Evolutionary conservation across 805 yeast species (phyloP).

Genomic region (Metschnikowia dekortorum): DNA sequence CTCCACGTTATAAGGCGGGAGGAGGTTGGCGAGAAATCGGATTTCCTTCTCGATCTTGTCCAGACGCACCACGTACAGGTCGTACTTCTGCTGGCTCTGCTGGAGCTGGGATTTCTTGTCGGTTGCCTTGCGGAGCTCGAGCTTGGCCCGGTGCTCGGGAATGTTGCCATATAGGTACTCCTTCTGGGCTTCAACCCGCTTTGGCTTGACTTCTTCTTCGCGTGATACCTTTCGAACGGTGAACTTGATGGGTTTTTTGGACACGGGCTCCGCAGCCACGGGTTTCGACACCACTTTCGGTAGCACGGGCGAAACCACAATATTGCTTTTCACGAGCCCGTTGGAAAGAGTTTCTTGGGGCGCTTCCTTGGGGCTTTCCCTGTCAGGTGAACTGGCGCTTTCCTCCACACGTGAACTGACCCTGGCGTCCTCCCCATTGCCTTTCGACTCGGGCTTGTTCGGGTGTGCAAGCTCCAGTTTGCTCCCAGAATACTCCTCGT

Average conservation of each 20-base stretch:
- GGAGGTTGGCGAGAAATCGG: slow-evolving; percentile 31
- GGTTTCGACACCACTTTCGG: slow-evolving; percentile 7
- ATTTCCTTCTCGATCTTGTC: slow-evolving; percentile 39
- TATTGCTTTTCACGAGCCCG: neutral
- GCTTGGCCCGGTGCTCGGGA: slow-evolving; percentile 15
- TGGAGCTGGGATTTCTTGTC: slow-evolving; percentile 13
- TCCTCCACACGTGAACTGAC: too few relatives aligned
- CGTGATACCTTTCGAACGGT: slow-evolving; percentile 20
- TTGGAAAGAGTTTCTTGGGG: neutral
- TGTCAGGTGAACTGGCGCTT: too few relatives aligned
- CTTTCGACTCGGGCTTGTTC: neutral
- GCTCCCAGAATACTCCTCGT: neutral
- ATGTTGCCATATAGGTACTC: slow-evolving; percentile 16
- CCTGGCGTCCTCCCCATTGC: neutral
- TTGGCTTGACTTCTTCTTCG: slow-evolving; percentile 1
- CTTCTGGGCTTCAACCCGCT: neutral
- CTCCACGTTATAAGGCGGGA: slow-evolving; percentile 43
- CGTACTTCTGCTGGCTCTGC: slow-evolving; percentile 30
- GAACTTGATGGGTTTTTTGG: slow-evolving; percentile 17
- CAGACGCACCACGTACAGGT: slow-evolving; percentile 27
- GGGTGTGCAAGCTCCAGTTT: neutral
- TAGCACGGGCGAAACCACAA: slow-evolving; percentile 7
- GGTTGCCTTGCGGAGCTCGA: slow-evolving; percentile 7
- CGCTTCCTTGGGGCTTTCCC: too few relatives aligned
- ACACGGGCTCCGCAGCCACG: neutral